Percentiles rank a stretch among this genome's conserved stretches.
phyloP scores from a whole-genome alignment of 1,284 basidiomycete genomes.

The Tausonia pullulans region DNA sequence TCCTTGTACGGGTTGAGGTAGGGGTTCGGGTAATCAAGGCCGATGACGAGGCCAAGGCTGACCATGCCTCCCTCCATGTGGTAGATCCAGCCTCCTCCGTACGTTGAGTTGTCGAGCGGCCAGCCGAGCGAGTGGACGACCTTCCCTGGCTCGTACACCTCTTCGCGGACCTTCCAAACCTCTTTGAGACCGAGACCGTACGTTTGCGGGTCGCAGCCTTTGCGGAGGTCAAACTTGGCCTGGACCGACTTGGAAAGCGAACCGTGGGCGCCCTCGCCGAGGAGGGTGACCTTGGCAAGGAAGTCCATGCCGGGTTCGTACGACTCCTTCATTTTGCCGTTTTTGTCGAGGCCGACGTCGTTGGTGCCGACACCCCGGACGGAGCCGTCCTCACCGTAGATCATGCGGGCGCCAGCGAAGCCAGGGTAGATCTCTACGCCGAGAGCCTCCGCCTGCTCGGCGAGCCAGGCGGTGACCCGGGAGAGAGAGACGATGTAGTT shows the following conservation, averaged over 20 bases:
- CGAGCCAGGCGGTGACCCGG: slow-evolving; percentile 81
- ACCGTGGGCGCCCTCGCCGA: slow-evolving; percentile 94
- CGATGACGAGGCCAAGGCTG: slow-evolving; percentile 82
- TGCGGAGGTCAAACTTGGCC: slow-evolving; percentile 64
- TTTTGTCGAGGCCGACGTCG: slow-evolving; percentile 82
- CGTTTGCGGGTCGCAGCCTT: slow-evolving; percentile 77
- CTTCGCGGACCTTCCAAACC: slow-evolving; percentile 81
- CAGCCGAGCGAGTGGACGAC: slow-evolving; percentile 91
- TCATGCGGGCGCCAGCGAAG: slow-evolving; percentile 76
- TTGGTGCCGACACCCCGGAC: slow-evolving; percentile 85
- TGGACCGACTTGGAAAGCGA: slow-evolving; percentile 76
- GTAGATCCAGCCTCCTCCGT: slow-evolving; percentile 90
- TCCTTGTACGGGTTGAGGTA: slow-evolving; percentile 88
- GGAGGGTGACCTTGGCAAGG: slow-evolving; percentile 81
- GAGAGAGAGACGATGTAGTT: slow-evolving; percentile 93
- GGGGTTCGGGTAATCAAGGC: slow-evolving; percentile 90
- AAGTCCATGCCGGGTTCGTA: slow-evolving; percentile 98
- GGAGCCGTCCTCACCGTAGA: slow-evolving; percentile 57
- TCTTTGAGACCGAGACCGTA: slow-evolving; percentile 97
- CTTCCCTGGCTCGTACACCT: slow-evolving; percentile 68
- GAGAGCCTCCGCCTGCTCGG: slow-evolving; percentile 64
- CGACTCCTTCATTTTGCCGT: slow-evolving; percentile 65
- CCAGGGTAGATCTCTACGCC: slow-evolving; percentile 97
- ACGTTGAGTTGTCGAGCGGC: slow-evolving; percentile 76
- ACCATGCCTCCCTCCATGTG: slow-evolving; percentile 93